Evolutionary conservation across 306 rosid genomes (phyloP).

Genomic region (Dalbergia oliveri): DNA sequence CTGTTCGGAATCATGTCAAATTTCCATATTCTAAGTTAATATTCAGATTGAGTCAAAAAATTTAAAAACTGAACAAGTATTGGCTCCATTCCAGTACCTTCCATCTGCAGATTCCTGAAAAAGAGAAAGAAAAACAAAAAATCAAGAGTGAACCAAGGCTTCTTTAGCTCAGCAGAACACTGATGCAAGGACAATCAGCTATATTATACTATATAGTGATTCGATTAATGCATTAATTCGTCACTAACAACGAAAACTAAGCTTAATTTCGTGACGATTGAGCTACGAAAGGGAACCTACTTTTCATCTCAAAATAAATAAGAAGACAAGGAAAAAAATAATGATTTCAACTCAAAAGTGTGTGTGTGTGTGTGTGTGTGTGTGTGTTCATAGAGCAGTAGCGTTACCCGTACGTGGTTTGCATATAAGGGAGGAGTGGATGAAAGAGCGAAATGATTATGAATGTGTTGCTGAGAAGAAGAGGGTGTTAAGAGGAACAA

Average conservation of each 20-base stretch:
- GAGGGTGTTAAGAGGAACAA: slow-evolving; percentile 44
- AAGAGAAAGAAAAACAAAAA: background rate
- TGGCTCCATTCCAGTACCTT: slow-evolving; percentile 57
- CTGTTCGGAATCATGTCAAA: background rate
- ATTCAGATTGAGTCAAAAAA: background rate
- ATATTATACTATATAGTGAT: background rate
- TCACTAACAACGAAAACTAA: slow-evolving; percentile 6
- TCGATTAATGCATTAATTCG: slow-evolving; percentile 4
- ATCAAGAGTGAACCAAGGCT: slow-evolving; percentile 27
- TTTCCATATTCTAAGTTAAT: background rate
- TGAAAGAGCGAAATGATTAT: slow-evolving; percentile 43
- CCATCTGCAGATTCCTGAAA: slow-evolving; percentile 54
- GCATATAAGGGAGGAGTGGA: slow-evolving; percentile 44
- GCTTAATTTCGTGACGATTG: background rate
- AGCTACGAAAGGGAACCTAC: slow-evolving; percentile 12
- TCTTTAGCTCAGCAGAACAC: background rate
- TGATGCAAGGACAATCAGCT: background rate
- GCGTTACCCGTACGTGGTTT: slow-evolving; percentile 43
- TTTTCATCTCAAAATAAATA: background rate
- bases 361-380: no score
- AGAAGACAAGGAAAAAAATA: background rate
- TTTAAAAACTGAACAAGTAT: slow-evolving; percentile 22
- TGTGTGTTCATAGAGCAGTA: background rate
- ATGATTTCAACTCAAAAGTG: background rate
- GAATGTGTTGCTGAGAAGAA: slow-evolving; percentile 31